Evolutionary conservation across 495 filamentous ascomycete genomes (phyloP).

Genomic region (Corynascus novoguineensis): DNA sequence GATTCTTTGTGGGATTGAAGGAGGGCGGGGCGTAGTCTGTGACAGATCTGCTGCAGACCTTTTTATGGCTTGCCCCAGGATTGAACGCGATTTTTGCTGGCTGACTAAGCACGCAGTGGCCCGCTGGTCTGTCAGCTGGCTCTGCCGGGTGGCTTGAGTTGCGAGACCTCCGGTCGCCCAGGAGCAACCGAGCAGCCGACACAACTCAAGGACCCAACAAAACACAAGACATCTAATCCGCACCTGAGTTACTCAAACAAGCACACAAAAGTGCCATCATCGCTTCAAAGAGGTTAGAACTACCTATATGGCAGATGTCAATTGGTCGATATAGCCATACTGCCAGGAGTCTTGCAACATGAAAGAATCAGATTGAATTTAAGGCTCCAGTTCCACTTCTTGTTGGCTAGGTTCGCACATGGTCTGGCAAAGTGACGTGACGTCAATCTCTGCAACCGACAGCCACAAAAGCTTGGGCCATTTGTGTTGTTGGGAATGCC

Average conservation of each 20-base stretch:
- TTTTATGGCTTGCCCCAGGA: not conserved
- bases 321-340: too few relatives aligned
- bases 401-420: not conserved
- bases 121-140: not conserved
- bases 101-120: not conserved
- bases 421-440: not conserved
- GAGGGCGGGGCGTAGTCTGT: not conserved
- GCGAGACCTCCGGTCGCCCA: not conserved
- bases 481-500: not conserved
- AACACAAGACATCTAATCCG: too few relatives aligned
- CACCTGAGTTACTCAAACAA: too few relatives aligned
- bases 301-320: not conserved
- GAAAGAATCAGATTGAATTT: too few relatives aligned
- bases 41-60: not conserved
- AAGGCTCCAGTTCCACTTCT: not conserved
- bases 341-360: too few relatives aligned
- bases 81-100: not conserved
- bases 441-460: not conserved
- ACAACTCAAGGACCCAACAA: not conserved
- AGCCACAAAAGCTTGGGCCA: not conserved
- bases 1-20: conserved; percentile 2
- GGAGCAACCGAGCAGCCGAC: not conserved
- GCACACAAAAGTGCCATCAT: too few relatives aligned
- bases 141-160: not conserved
- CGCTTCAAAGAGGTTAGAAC: not conserved